These are phyloP conservation scores for Odonthalia washingtoniensis DNA, from an alignment of 31 red algal species.

Conservation along the genomic window DNA sequence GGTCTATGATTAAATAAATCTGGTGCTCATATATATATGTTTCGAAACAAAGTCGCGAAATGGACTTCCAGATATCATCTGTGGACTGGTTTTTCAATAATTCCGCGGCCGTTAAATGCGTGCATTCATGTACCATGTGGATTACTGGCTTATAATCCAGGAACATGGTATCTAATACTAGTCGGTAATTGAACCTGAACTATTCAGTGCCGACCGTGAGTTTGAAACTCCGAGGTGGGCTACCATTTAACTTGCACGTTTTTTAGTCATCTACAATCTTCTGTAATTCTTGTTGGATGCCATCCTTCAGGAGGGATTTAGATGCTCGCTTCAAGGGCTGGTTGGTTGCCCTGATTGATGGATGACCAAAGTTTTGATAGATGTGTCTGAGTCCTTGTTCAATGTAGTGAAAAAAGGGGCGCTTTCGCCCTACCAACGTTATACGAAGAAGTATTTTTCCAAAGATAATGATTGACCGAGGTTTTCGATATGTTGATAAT, in stretches of 20 bases:
- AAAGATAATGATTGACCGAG: no score
- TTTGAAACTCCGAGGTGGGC: slow-evolving; percentile 40
- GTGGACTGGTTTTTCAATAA: not conserved
- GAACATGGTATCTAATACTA: slow-evolving; percentile 35
- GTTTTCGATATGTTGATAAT: no score
- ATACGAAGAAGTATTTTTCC: no score
- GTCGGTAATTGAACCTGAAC: slow-evolving; percentile 26
- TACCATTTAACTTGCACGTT: slow-evolving; percentile 4
- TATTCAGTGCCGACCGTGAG: slow-evolving; percentile 35
- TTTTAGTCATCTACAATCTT: slow-evolving; percentile 6
- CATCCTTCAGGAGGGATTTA: not conserved
- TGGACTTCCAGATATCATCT: not conserved
- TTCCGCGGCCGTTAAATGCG: slow-evolving; percentile 18
- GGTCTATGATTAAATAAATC: slow-evolving; percentile 16
- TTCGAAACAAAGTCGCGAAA: not conserved
- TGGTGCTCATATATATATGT: slow-evolving; percentile 20
- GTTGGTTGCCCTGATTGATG: not conserved
- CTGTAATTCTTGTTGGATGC: not conserved
- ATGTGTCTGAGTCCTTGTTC: not conserved
- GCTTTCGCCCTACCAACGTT: not conserved
- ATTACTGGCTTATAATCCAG: slow-evolving; percentile 3
- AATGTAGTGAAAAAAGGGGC: slow-evolving; percentile 12
- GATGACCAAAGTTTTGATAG: slow-evolving; percentile 18
- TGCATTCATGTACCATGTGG: slow-evolving; percentile 33
- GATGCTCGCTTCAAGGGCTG: slow-evolving; percentile 11